Evolutionary conservation across 2,329 filamentous ascomycete genomes (phyloP).

Genomic region (Monilinia polystroma): DNA sequence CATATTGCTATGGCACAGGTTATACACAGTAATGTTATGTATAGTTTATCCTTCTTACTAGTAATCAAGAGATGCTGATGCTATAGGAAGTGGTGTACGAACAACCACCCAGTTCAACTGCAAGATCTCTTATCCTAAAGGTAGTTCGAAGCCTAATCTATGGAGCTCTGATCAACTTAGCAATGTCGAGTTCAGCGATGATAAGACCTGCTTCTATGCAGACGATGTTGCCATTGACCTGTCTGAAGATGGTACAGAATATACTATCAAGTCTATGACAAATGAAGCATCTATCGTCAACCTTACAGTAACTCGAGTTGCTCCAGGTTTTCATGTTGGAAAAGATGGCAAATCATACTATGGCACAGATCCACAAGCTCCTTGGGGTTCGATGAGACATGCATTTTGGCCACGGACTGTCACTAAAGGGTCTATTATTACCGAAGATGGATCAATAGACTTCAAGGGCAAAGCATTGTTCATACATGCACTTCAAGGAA

Average conservation of each 20-base stretch:
- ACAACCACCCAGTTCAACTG: slow-evolving; percentile 91
- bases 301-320: slow-evolving; percentile 70
- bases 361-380: slow-evolving; percentile 79
- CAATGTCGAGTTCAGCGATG: slow-evolving; percentile 81
- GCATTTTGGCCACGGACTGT: slow-evolving; percentile 89
- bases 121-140: slow-evolving; percentile 78
- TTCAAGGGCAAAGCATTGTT: slow-evolving; percentile 79
- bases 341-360: slow-evolving; percentile 81
- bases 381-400: slow-evolving; percentile 92
- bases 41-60: slow-evolving; percentile 42
- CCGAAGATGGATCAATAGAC: slow-evolving; percentile 76
- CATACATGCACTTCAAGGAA: slow-evolving; percentile 86
- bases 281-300: slow-evolving; percentile 82
- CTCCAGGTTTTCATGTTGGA: slow-evolving; percentile 82
- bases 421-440: slow-evolving; percentile 80
- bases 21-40: slow-evolving; percentile 98
- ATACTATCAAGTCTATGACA: slow-evolving; percentile 86
- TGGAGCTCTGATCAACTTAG: slow-evolving; percentile 81
- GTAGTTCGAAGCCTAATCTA: slow-evolving; percentile 68
- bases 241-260: slow-evolving; percentile 77
- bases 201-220: slow-evolving; percentile 80
- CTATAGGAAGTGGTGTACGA: slow-evolving; percentile 69
- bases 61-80: slow-evolving; percentile 32
- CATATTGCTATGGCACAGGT: slow-evolving; percentile 78
- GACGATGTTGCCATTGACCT: slow-evolving; percentile 83